A percentile compares a stretch with the other conserved stretches of the same genome.
Evolutionary conservation across 2,329 filamentous ascomycete species (phyloP).

Genomic region (Penicillium sp.): DNA sequence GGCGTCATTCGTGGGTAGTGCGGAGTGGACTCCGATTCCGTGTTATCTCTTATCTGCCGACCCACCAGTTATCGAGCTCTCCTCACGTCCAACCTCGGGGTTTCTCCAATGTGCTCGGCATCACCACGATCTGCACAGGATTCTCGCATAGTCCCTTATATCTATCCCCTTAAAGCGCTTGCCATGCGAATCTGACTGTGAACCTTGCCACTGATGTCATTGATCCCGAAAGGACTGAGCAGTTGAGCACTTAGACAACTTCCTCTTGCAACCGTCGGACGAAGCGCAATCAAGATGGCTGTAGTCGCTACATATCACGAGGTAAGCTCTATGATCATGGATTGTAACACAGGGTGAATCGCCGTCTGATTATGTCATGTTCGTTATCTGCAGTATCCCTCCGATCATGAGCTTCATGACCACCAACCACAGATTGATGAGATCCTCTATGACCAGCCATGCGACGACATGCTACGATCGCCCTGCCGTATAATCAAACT

Average conservation of each 20-base stretch:
- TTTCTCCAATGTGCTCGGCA: constrained; percentile 2
- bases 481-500: constrained; percentile 45
- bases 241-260: neutral
- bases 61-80: constrained; percentile 5
- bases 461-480: neutral
- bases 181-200: constrained; percentile 4
- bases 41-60: constrained; percentile 16
- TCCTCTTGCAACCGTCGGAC: neutral
- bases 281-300: constrained; percentile 2
- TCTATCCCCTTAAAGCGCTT: neutral
- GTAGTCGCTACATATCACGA: neutral
- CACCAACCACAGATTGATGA: constrained; percentile 7
- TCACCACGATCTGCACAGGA: neutral
- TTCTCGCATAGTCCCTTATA: neutral
- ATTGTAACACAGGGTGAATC: neutral
- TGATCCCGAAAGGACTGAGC: constrained; percentile 7
- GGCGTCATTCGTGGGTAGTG: neutral
- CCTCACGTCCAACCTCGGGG: neutral
- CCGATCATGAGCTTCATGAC: constrained; percentile 3
- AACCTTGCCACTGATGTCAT: constrained; percentile 21
- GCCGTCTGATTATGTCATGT: neutral
- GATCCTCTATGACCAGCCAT: constrained; percentile 7
- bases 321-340: neutral
- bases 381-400: constrained; percentile 2
- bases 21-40: neutral